A percentile compares a stretch with the other conserved stretches of the same genome.
These are phyloP conservation scores for Penicillium decumbens DNA, from an alignment of 2,329 filamentous ascomycete genomes.

Conservation along the genomic window DNA sequence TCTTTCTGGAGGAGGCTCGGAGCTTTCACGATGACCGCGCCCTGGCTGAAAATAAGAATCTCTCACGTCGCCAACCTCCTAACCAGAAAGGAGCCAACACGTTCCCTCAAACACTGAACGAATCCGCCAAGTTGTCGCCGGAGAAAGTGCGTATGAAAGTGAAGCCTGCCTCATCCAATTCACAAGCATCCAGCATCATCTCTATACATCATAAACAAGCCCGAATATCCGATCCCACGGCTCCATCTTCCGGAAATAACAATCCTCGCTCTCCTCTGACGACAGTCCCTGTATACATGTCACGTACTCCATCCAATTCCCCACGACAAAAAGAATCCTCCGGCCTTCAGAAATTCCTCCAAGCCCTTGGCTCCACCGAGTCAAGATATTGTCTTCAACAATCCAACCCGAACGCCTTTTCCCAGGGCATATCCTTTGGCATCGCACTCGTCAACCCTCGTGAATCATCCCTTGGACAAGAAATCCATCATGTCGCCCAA, in stretches of 20 bases:
- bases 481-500: constrained; percentile 21
- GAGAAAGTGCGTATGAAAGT: too few species aligned
- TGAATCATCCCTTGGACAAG: constrained; percentile 17
- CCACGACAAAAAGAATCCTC: neutral
- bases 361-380: constrained; percentile 10
- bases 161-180: neutral
- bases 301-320: neutral
- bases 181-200: neutral
- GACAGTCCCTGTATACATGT: constrained; percentile 28
- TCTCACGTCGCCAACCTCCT: constrained; percentile 13
- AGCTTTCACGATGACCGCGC: neutral
- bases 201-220: neutral
- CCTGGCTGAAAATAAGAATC: constrained; percentile 22
- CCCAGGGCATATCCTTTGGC: constrained; percentile 19
- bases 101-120: neutral
- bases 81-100: constrained; percentile 8
- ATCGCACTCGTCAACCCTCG: constrained; percentile 27
- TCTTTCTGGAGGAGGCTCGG: neutral
- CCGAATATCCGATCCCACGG: neutral
- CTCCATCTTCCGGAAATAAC: neutral
- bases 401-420: constrained; percentile 22
- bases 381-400: constrained; percentile 5
- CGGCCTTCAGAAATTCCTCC: constrained; percentile 16
- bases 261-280: constrained; percentile 20
- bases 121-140: neutral